phyloP scores from a whole-genome alignment of 352 stramenopile genomes.

The Phytopythium oedochilum region DNA sequence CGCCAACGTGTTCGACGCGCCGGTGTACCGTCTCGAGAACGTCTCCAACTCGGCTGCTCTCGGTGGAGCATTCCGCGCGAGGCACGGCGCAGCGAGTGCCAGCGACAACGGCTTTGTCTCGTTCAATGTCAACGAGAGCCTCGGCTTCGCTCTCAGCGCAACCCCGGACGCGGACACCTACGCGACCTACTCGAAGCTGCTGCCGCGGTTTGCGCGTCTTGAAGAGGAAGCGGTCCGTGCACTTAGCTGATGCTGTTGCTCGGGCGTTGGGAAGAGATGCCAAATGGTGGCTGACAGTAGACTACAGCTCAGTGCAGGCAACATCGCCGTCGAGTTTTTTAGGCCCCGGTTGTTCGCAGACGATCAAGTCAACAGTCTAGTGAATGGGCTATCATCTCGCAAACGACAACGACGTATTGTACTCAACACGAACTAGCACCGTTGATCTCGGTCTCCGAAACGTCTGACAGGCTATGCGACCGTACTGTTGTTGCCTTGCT shows the following conservation, averaged over 20 bases:
- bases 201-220: constrained; percentile 32
- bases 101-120: constrained; percentile 17
- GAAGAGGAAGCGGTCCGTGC: constrained; percentile 30
- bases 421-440: too few relatives aligned
- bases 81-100: constrained; percentile 30
- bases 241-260: constrained; percentile 3
- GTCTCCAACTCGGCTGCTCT: constrained; percentile 48
- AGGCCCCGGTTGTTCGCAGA: too few relatives aligned
- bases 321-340: too few relatives aligned
- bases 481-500: too few relatives aligned
- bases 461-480: too few relatives aligned
- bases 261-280: too few relatives aligned
- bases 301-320: too few relatives aligned
- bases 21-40: constrained; percentile 37
- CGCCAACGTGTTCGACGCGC: constrained; percentile 52
- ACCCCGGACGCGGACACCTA: constrained; percentile 15
- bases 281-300: too few relatives aligned
- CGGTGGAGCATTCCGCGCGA: constrained; percentile 42
- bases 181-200: constrained; percentile 26
- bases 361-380: too few relatives aligned
- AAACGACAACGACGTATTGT: too few relatives aligned
- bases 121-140: constrained; percentile 29
- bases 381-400: too few relatives aligned
- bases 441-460: too few relatives aligned
- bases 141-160: constrained; percentile 39